Conservation (phyloP, 768 basidiomycete species). For the Panaeolus papilionaceus region DNA sequence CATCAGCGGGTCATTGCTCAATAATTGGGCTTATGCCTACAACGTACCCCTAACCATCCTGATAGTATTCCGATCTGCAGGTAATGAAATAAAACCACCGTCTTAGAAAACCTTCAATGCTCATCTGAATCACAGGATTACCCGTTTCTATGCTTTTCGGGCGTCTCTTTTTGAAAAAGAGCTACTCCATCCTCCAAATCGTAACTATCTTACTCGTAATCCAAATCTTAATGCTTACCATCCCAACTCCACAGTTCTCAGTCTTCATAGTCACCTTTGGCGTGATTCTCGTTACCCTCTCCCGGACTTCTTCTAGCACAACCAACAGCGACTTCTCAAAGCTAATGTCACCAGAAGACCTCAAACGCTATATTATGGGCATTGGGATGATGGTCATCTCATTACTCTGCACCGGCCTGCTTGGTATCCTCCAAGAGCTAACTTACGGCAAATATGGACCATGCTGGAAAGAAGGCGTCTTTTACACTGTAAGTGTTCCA, state of each 20-base stretch:
- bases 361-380: slow-evolving; percentile 63
- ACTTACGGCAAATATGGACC: slow-evolving; percentile 79
- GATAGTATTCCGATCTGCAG: slow-evolving; percentile 87
- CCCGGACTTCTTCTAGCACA: slow-evolving; percentile 50
- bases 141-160: slow-evolving; percentile 82
- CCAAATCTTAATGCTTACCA: slow-evolving; percentile 3
- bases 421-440: slow-evolving; percentile 78
- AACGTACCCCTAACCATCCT: slow-evolving; percentile 79
- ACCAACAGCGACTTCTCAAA: slow-evolving; percentile 29
- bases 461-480: slow-evolving; percentile 83
- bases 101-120: slow-evolving; percentile 17
- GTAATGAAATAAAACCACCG: slow-evolving; percentile 40
- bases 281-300: slow-evolving; percentile 75
- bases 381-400: slow-evolving; percentile 71
- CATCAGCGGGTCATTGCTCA: slow-evolving; percentile 70
- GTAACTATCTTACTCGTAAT: slow-evolving; percentile 37
- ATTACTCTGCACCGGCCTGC: slow-evolving; percentile 67
- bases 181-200: slow-evolving; percentile 66
- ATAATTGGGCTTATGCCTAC: slow-evolving; percentile 84
- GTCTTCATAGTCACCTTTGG: slow-evolving; percentile 73
- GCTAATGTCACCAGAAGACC: slow-evolving; percentile 36
- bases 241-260: slow-evolving; percentile 49
- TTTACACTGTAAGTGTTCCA: slow-evolving; percentile 68
- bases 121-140: slow-evolving; percentile 51
- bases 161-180: slow-evolving; percentile 59